Percentiles rank a stretch among this genome's conserved stretches.
Evolutionary conservation across 2,329 filamentous ascomycete genomes (phyloP).

Genomic region (Penicillium sp.): DNA sequence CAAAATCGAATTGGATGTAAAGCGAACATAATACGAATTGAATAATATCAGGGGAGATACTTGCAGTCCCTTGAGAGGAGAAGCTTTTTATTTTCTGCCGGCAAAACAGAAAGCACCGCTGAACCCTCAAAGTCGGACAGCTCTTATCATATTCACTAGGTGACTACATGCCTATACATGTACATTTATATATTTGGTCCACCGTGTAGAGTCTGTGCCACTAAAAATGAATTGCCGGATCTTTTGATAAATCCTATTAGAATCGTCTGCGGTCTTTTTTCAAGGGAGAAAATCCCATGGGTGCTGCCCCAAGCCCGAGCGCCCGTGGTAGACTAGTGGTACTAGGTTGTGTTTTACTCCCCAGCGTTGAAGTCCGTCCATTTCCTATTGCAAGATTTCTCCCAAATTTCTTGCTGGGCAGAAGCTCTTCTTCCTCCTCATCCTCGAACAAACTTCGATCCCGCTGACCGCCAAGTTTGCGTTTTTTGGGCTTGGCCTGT

Average conservation of each 20-base stretch:
- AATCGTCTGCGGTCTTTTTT: constrained; percentile 55
- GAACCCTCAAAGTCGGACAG: not conserved
- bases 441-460: constrained; percentile 63
- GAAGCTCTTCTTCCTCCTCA: constrained; percentile 35
- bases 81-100: constrained; percentile 12
- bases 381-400: constrained; percentile 22
- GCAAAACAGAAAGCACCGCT: constrained; percentile 6
- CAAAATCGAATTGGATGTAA: not conserved
- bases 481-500: constrained; percentile 55
- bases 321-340: constrained; percentile 3
- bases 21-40: constrained; percentile 12
- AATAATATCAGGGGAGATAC: not conserved
- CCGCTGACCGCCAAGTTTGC: constrained; percentile 56
- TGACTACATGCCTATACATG: not conserved
- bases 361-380: constrained; percentile 16
- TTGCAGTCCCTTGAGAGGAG: not conserved
- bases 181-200: not conserved
- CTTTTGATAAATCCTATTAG: constrained; percentile 4
- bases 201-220: not conserved
- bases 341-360: constrained; percentile 11
- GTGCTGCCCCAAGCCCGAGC: constrained; percentile 36
- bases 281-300: constrained; percentile 60
- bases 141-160: not conserved
- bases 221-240: not conserved
- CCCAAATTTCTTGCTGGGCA: constrained; percentile 18